Base-by-base conservation (phyloP, 2,329 filamentous ascomycete genomes). In the Nakataea oryzae region DNA sequence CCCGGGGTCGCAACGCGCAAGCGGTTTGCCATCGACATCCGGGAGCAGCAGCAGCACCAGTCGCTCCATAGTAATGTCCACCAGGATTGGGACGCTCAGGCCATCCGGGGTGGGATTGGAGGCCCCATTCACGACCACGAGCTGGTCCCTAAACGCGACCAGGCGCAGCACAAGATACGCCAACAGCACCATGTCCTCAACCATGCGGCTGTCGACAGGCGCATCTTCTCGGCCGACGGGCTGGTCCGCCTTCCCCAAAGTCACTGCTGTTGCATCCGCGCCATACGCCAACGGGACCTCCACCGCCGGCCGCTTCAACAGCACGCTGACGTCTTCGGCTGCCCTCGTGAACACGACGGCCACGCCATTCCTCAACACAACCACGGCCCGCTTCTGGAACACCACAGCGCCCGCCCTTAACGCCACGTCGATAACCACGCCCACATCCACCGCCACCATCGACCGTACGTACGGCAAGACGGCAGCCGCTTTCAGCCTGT, bases 401-500 rank as follows among this genome's bases (percentile, higher is more conserved):
- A 59, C 55, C 27, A n/a, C n/a, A n/a, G n/a, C n/a, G n/a, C n/a
- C n/a, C n/a, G n/a, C n/a, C n/a, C n/a, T n/a, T n/a, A n/a, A n/a
- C n/a, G 50, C 61, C 24, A 63, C 62, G n/a, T n/a, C n/a, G 12
- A 65, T 63, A n/a, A 55, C 64, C 17, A 61, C 64, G 17, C 47
- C 66, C 1, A 65, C 67, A 27, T 6, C 66, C 13, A 63, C 65
- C 2, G 54, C 64, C 13, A 66, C 65, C 4, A n/a, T 64, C 59
- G 61, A 70, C 59, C 61, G 57, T 29, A 64, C 67, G 47, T 72
- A 70, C 66, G 67, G 67, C 27, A 63, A 69, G 57, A 68, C 68
- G 1, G 27, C 64, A 4, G 27, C 65, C 2, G 67, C 70, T 1
- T 73, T 73, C 63, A 32, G 63, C 13, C 59, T 73, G 1, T 67